Percentiles rank a stretch among this genome's conserved stretches.
These are phyloP conservation scores for Thymus mandschuricus DNA, from an alignment of 257 asterid genomes.

Conservation along the genomic window DNA sequence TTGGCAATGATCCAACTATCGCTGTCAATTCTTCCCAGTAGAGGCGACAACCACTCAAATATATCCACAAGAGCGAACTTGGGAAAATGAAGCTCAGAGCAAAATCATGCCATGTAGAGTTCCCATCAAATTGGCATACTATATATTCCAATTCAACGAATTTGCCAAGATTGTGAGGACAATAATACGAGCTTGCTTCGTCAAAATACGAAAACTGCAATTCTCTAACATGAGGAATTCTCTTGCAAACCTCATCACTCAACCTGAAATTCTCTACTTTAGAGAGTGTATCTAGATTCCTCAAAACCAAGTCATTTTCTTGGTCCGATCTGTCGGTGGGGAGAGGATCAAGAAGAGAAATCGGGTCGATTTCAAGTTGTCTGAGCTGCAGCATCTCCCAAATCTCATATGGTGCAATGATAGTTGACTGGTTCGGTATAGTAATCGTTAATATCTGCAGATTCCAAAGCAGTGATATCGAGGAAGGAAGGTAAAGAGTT, in stretches of 20 bases:
- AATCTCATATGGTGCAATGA: background rate
- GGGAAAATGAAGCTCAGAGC: background rate
- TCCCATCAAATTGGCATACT: background rate
- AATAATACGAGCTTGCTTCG: background rate
- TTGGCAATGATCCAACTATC: conserved; percentile 1
- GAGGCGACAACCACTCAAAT: background rate
- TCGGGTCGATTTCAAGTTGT: background rate
- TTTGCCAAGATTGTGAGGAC: background rate
- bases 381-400: conserved; percentile 17
- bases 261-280: background rate
- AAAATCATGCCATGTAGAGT: background rate
- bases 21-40: conserved; percentile 2
- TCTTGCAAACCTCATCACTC: background rate
- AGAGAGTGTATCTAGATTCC: background rate
- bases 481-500: background rate
- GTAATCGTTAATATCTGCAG: background rate
- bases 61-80: background rate
- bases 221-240: background rate
- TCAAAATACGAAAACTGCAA: background rate
- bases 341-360: background rate
- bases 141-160: background rate
- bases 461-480: conserved; percentile 1
- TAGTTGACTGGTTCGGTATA: background rate
- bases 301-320: background rate
- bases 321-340: background rate